phyloP scores from a whole-genome alignment of 208 protist genomes.

The Vickermania ingenoplastis region DNA sequence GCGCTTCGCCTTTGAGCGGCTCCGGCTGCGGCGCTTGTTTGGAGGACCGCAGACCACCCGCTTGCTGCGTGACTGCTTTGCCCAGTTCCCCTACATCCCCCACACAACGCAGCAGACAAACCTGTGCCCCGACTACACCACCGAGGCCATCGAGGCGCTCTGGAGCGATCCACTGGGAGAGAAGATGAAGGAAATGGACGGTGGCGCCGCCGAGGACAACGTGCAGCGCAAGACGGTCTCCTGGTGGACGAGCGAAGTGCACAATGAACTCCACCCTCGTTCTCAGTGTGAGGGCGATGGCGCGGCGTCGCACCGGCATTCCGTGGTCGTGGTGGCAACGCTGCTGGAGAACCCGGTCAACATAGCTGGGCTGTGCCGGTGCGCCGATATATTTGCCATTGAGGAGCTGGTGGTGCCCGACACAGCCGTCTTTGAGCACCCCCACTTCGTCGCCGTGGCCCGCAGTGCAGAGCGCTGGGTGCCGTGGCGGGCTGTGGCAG shows the following conservation, averaged over 20 bases:
- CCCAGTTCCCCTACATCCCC: conserved; percentile 46
- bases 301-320: conserved; percentile 26
- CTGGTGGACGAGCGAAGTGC: conserved; percentile 82
- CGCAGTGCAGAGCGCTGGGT: conserved; percentile 88
- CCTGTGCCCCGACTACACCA: conserved; percentile 75
- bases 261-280: conserved; percentile 84
- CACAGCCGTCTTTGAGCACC: conserved; percentile 71
- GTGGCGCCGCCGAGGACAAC: conserved; percentile 33
- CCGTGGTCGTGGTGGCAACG: conserved; percentile 73
- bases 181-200: background rate
- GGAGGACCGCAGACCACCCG: conserved; percentile 6
- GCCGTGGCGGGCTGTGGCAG: conserved; percentile 61
- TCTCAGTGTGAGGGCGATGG: conserved; percentile 21
- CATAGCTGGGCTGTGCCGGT: conserved; percentile 82
- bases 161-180: conserved; percentile 24
- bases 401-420: conserved; percentile 72
- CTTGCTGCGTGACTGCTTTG: conserved; percentile 28
- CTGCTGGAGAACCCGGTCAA: conserved; percentile 86
- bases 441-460: conserved; percentile 79
- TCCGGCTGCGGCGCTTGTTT: conserved; percentile 33
- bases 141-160: conserved; percentile 44
- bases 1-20: conserved; percentile 43
- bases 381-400: conserved; percentile 81
- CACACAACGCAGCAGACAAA: conserved; percentile 40
- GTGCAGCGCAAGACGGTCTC: conserved; percentile 82